A percentile compares a stretch with the other conserved stretches of the same genome.
These are phyloP conservation scores for Candida sojae DNA, from an alignment of 1,139 yeast species.

Conservation along the genomic window DNA sequence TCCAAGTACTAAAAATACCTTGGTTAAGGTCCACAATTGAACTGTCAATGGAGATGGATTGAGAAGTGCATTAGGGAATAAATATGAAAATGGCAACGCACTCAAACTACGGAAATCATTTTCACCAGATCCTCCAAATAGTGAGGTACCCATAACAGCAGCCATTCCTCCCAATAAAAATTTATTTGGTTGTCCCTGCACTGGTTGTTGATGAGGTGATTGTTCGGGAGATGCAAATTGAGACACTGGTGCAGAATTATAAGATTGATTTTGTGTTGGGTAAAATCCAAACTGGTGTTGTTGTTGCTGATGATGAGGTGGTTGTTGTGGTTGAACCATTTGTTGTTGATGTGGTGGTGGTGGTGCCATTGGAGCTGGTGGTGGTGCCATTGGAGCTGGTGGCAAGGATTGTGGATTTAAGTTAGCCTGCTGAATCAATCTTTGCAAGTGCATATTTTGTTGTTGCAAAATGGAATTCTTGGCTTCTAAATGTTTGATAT, in stretches of 20 bases:
- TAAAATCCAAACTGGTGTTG: constrained; percentile 23
- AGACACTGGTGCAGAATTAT: constrained; percentile 18
- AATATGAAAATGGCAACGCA: constrained; percentile 32
- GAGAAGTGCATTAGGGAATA: constrained; percentile 26
- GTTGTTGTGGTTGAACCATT: constrained; percentile 1
- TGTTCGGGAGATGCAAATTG: constrained; percentile 18
- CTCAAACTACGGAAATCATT: constrained; percentile 43
- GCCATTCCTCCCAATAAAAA: constrained; percentile 58
- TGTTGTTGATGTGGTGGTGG: constrained; percentile 3
- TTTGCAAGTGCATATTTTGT: constrained; percentile 56
- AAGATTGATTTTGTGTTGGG: constrained; percentile 20
- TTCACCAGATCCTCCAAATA: constrained; percentile 37
- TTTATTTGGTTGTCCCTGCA: constrained; percentile 27
- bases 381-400: constrained; percentile 9
- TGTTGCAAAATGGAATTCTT: constrained; percentile 59
- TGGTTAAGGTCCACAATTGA: constrained; percentile 30
- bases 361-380: constrained; percentile 10
- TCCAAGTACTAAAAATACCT: constrained; percentile 26
- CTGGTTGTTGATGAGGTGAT: constrained; percentile 9
- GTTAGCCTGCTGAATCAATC: constrained; percentile 33
- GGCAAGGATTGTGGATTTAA: constrained; percentile 15
- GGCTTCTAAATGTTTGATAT: constrained; percentile 76
- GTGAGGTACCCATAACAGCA: constrained; percentile 51
- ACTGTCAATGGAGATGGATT: constrained; percentile 26
- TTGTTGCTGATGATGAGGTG: constrained; percentile 8